Evolutionary conservation across 371 early-diverging fungal genomes (phyloP).

Genomic region (Mortierella polycephala): DNA sequence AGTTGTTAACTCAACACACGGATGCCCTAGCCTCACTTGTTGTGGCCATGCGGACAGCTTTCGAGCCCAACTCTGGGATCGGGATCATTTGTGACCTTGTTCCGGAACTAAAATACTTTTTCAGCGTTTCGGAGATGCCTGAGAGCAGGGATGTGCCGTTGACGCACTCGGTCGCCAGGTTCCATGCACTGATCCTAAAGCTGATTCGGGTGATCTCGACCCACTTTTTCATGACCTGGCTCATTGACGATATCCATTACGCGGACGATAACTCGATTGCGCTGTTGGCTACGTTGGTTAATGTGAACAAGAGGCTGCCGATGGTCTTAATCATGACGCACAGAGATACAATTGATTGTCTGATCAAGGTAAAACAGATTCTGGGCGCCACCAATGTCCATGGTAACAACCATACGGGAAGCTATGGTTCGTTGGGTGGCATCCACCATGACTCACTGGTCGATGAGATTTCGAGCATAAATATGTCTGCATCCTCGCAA

Average conservation of each 20-base stretch:
- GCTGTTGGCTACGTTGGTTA: conserved; percentile 36
- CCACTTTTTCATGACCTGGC: conserved; percentile 54
- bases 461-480: conserved; percentile 21
- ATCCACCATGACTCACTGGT: conserved; percentile 27
- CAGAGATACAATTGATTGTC: conserved; percentile 34
- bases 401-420: conserved; percentile 14
- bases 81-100: conserved; percentile 49
- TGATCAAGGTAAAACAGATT: conserved; percentile 44
- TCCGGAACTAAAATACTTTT: conserved; percentile 44
- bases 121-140: conserved; percentile 28
- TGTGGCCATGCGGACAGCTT: conserved; percentile 48
- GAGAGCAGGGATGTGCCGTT: conserved; percentile 39
- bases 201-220: conserved; percentile 51
- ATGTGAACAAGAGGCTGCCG: conserved; percentile 47
- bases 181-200: conserved; percentile 43
- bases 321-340: conserved; percentile 51
- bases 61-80: conserved; percentile 49
- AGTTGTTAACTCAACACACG: conserved; percentile 39
- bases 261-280: conserved; percentile 49
- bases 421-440: conserved; percentile 12
- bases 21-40: conserved; percentile 43
- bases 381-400: conserved; percentile 23
- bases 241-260: conserved; percentile 51
- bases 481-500: background rate
- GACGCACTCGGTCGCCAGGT: conserved; percentile 40